Percentiles rank a stretch among this genome's conserved stretches.
phyloP scores from a whole-genome alignment of 148 eudicot genomes.

The Rhododendron kiyosumense region DNA sequence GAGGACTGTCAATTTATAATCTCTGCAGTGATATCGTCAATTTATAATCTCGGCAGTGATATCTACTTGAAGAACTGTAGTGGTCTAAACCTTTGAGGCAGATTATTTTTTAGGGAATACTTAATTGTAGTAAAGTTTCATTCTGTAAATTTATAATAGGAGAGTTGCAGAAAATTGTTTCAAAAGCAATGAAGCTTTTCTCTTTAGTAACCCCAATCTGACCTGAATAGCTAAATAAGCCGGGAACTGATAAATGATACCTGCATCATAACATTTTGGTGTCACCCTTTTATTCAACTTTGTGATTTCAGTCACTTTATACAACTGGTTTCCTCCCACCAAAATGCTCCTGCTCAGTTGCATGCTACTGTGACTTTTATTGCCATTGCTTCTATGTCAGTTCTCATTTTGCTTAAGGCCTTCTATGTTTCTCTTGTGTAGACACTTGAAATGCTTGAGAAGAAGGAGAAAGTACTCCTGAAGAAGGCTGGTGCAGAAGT shows the following conservation, averaged over 20 bases:
- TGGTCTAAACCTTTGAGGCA: neutral
- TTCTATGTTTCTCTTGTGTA: conserved; percentile 5
- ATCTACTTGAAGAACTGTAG: neutral
- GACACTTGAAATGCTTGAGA: conserved; percentile 47
- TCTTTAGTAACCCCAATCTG: neutral
- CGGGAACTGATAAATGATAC: neutral
- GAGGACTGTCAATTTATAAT: neutral
- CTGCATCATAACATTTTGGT: neutral
- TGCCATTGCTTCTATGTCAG: neutral
- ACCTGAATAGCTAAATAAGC: neutral
- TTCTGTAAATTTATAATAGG: neutral
- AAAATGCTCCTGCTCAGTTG: neutral
- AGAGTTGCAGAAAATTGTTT: neutral
- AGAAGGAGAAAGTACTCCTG: conserved; percentile 35
- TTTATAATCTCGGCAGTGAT: neutral
- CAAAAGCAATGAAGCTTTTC: neutral
- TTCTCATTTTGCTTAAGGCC: neutral
- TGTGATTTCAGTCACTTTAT: neutral
- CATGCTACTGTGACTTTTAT: neutral
- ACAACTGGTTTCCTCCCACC: neutral
- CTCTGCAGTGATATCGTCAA: neutral
- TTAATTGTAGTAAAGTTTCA: neutral
- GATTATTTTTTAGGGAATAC: neutral
- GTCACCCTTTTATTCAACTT: neutral
- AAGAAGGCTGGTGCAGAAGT: conserved; percentile 43